Percentiles rank a stretch among this genome's conserved stretches.
Evolutionary conservation across 1,284 basidiomycete species (phyloP).

Genomic region (Schizophyllum commune): DNA sequence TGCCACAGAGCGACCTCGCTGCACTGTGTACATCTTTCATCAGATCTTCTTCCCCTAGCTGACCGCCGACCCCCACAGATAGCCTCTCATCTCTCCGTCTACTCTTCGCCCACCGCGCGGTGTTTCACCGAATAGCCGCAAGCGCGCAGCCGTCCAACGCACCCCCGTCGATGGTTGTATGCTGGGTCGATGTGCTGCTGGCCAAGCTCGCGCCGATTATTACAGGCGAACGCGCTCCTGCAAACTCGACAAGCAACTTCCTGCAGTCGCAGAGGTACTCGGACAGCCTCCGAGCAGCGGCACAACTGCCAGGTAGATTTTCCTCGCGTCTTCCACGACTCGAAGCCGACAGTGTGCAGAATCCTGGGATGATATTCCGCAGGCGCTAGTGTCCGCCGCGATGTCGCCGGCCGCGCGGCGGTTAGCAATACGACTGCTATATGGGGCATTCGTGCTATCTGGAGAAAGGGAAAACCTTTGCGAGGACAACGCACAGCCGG

Average conservation of each 20-base stretch:
- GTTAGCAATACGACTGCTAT: conserved; percentile 43
- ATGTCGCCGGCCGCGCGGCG: conserved; percentile 54
- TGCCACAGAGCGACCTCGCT: conserved; percentile 3
- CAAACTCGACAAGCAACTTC: conserved; percentile 12
- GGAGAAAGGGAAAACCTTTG: not conserved
- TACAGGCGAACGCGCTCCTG: conserved; percentile 22
- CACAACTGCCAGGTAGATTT: conserved; percentile 50
- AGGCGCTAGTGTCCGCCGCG: conserved; percentile 35
- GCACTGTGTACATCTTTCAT: conserved; percentile 4
- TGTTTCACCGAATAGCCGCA: conserved; percentile 37
- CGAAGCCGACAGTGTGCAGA: conserved; percentile 25
- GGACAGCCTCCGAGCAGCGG: conserved; percentile 45
- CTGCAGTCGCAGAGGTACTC: conserved; percentile 28
- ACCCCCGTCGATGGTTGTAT: conserved; percentile 31
- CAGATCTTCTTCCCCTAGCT: conserved; percentile 1
- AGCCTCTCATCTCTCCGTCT: conserved; percentile 21
- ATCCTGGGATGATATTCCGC: conserved; percentile 39
- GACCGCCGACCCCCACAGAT: not conserved
- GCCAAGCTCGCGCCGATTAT: conserved; percentile 33
- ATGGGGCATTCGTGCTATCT: conserved; percentile 44
- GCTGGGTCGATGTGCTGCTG: conserved; percentile 59
- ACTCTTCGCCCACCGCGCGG: conserved; percentile 43
- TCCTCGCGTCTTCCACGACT: conserved; percentile 7
- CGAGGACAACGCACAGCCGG: conserved; percentile 4
- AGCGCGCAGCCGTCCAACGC: conserved; percentile 16